These are phyloP conservation scores for Lignosus rhinocerotis DNA, from an alignment of 1,284 basidiomycete genomes.

Conservation along the genomic window DNA sequence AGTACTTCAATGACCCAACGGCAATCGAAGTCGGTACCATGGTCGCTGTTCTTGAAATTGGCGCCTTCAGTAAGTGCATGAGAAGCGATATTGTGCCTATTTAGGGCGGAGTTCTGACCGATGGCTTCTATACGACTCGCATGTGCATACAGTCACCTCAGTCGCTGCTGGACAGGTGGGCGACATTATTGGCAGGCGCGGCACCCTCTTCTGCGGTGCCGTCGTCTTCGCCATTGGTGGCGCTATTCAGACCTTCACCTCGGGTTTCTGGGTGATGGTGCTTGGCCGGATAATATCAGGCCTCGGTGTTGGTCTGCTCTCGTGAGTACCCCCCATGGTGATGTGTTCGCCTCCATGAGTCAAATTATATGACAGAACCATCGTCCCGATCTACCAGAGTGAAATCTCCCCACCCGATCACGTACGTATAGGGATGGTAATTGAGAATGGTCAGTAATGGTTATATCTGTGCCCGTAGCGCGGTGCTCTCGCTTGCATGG, in stretches of 20 bases:
- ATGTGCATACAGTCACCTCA: conserved; percentile 70
- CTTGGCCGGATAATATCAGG: conserved; percentile 87
- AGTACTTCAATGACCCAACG: conserved; percentile 80
- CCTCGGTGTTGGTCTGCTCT: conserved; percentile 91
- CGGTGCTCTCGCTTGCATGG: conserved; percentile 92
- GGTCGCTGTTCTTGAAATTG: conserved; percentile 91
- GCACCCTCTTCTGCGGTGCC: conserved; percentile 87
- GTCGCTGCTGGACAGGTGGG: conserved; percentile 87
- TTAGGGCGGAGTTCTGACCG: conserved; percentile 12
- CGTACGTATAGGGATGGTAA: conserved; percentile 45
- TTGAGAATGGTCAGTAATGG: conserved; percentile 14
- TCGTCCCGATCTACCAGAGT: conserved; percentile 97
- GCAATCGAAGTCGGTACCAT: conserved; percentile 76
- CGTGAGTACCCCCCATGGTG: conserved; percentile 49
- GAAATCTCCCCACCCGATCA: conserved; percentile 96
- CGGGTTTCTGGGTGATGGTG: conserved; percentile 86
- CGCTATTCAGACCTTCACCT: conserved; percentile 85
- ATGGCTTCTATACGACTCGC: background rate
- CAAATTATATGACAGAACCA: conserved; percentile 58
- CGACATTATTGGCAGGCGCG: conserved; percentile 85
- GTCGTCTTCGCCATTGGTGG: conserved; percentile 89
- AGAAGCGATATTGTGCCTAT: background rate
- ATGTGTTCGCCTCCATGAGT: background rate
- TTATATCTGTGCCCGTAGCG: conserved; percentile 48
- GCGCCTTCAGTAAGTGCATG: conserved; percentile 75